A percentile compares a stretch with the other conserved stretches of the same genome.
These are phyloP conservation scores for Sarocladiaceae sp. DNA, from an alignment of 2,329 filamentous ascomycete species.

Conservation along the genomic window DNA sequence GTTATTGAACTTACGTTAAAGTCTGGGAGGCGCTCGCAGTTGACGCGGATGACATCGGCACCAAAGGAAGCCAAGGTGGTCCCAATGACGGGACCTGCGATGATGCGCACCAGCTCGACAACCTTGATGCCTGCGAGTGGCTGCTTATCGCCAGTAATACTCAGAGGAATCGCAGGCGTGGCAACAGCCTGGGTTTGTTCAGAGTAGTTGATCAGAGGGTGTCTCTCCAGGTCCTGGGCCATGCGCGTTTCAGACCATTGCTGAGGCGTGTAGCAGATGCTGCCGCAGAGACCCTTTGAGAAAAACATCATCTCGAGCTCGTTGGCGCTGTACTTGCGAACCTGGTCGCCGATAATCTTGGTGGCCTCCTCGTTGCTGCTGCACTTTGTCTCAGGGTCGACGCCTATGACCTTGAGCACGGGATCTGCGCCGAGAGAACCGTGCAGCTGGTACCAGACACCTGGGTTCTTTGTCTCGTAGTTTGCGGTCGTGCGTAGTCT, in stretches of 20 bases:
- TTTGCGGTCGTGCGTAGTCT: conserved; percentile 35
- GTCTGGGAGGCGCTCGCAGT: conserved; percentile 34
- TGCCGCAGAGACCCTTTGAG: conserved; percentile 19
- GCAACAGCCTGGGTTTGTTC: conserved; percentile 26
- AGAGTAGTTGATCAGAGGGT: conserved; percentile 29
- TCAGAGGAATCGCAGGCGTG: conserved; percentile 26
- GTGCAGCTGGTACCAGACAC: conserved; percentile 44
- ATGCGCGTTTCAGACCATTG: conserved; percentile 20
- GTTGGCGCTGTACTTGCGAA: conserved; percentile 15
- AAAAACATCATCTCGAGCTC: conserved; percentile 19
- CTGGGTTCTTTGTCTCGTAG: conserved; percentile 39
- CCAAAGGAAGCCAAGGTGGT: conserved; percentile 35
- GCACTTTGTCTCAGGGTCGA: conserved; percentile 10
- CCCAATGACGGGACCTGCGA: conserved; percentile 40
- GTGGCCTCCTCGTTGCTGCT: conserved; percentile 26
- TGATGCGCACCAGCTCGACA: conserved; percentile 42
- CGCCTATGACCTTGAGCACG: conserved; percentile 18
- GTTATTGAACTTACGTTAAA: conserved; percentile 12
- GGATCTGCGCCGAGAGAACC: conserved; percentile 22
- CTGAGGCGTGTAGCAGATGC: conserved; percentile 18
- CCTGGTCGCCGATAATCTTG: conserved; percentile 15
- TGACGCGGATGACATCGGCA: conserved; percentile 40
- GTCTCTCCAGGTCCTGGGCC: conserved; percentile 12
- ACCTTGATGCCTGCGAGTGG: conserved; percentile 41
- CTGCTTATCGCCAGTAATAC: conserved; percentile 21